Evolutionary conservation across 176 grass and related monocot species (phyloP), one percentile per base, ranked within the genome.

Genomic region (Hordeum marinum): DNA sequence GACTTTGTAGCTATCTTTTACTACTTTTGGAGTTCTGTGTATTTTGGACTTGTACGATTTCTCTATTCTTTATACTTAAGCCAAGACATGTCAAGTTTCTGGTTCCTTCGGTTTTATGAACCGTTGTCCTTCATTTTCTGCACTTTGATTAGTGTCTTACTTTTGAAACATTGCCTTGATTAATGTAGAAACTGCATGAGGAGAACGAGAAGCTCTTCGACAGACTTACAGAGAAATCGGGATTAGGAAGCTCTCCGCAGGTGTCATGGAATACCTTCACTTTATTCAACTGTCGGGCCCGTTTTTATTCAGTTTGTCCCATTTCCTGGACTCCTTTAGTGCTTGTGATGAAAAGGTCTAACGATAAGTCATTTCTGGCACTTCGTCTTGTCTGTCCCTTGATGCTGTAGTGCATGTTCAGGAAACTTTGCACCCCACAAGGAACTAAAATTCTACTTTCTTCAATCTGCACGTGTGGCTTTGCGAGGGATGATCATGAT

Each of bases 141-240:
- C 78, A 46, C 14, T 52, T 79, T 72, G 61, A 81, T 90, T 66
- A 75, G 79, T 90, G 76, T 81, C 42, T 70, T 45, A 43, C 7
- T 23, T 72, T 26, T 3, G 36, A 6, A 70, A 23, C 67, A 70
- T 69, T 77, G 45, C 18, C 50, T 75, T 82, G 15, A 83, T 77
- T 60, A 69, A 84, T 92, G 82, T 79, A 98, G 96, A 98, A 98
- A 95, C 87, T 98, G 80, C 93, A 98, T 21, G 89, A 94, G 83
- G 96, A 98, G 87, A 98, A 98, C 23, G 96, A 98, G 85, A 98
- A 95, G 82, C 89, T 98, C 46, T 95, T 94, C 82, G 89, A 92
- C 24, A 90, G 88, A 75, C 96, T 98, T 29, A 94, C 89, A 81
- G 96, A 95, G 70, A 98, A 95, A 82, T 89, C 96, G 17, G 78